These are phyloP conservation scores for Lathyrus sativus DNA, from an alignment of 306 rosid genomes.

Conservation along the genomic window DNA sequence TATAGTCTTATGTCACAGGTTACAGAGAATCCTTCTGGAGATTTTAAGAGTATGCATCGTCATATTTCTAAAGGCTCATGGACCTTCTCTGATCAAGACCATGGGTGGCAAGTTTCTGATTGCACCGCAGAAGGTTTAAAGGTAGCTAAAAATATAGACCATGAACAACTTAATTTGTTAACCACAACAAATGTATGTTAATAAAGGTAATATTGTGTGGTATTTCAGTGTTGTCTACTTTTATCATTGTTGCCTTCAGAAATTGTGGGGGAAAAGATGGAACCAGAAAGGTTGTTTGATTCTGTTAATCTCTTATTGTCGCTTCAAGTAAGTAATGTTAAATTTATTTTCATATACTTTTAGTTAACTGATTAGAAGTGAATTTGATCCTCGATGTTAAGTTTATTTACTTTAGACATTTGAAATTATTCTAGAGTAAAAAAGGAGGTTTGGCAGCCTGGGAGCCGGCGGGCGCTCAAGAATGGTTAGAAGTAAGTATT, in stretches of 20 bases:
- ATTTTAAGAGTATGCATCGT: conserved; percentile 63
- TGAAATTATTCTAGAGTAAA: too few species aligned
- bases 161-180: neutral
- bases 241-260: conserved; percentile 59
- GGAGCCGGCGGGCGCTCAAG: conserved; percentile 65
- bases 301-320: conserved; percentile 66
- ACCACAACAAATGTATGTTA: neutral
- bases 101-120: conserved; percentile 91
- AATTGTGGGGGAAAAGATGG: conserved; percentile 72
- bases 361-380: neutral
- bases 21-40: conserved; percentile 59
- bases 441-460: conserved; percentile 77
- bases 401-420: too few species aligned
- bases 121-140: conserved; percentile 77
- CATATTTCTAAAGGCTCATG: conserved; percentile 85
- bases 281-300: conserved; percentile 56
- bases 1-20: conserved; percentile 39
- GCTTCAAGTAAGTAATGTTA: conserved; percentile 52
- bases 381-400: too few species aligned
- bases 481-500: conserved; percentile 68
- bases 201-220: neutral
- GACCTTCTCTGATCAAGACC: conserved; percentile 84
- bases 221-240: conserved; percentile 66
- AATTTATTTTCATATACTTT: neutral
- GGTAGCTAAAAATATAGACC: conserved; percentile 38